Conservation (phyloP, 148 eudicot genomes). For the Rhododendron henanense region DNA sequence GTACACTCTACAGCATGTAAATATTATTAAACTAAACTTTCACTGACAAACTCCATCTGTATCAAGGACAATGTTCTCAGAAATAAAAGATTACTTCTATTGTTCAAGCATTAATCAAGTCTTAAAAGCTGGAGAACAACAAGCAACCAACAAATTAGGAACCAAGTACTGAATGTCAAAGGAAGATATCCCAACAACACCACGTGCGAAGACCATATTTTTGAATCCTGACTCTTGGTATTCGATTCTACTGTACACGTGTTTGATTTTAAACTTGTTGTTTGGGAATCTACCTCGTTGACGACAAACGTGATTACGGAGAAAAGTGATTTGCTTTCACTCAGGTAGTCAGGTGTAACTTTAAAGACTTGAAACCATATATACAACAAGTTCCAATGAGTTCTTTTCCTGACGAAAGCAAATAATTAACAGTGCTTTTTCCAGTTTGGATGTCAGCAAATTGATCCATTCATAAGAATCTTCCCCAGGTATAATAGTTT, state of each 20-base stretch:
- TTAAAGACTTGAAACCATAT: not conserved
- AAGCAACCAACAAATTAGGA: not conserved
- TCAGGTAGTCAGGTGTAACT: not conserved
- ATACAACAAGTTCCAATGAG: slow-evolving; percentile 4
- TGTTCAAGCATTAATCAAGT: not conserved
- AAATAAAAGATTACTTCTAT: not conserved
- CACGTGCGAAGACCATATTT: slow-evolving; percentile 5
- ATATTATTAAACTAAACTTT: not conserved
- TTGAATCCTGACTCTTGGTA: not conserved
- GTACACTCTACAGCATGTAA: not conserved
- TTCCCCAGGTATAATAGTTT: not conserved
- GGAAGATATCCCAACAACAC: slow-evolving; percentile 3
- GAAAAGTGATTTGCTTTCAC: slow-evolving; percentile 11
- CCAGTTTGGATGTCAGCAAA: slow-evolving; percentile 8
- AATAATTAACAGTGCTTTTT: not conserved
- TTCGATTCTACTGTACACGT: not conserved
- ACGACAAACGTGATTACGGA: slow-evolving; percentile 3
- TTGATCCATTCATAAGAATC: slow-evolving; percentile 11
- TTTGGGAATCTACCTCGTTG: slow-evolving; percentile 12
- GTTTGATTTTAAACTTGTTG: not conserved
- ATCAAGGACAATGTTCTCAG: slow-evolving; percentile 1
- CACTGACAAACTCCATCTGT: not conserved
- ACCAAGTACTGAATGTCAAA: not conserved
- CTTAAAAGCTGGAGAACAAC: slow-evolving; percentile 5
- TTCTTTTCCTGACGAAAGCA: not conserved